Base-by-base conservation (phyloP, 441 rosid genomes). In the Pelargonium fulgidum region DNA sequence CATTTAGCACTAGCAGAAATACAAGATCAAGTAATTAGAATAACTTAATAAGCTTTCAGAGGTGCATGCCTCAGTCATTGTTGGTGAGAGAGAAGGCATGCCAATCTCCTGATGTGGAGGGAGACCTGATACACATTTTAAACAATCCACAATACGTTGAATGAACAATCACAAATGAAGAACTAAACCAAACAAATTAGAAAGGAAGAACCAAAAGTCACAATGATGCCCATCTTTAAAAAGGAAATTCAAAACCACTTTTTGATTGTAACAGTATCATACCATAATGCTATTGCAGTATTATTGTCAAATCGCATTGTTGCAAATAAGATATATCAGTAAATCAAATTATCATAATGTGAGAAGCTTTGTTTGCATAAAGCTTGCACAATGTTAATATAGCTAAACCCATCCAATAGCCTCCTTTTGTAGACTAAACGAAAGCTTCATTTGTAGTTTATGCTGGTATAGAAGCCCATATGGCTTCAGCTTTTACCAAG, bases 41-140 rank as follows among this genome's bases (percentile, higher is more conserved):
- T 33, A 39, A 64, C 26, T 65, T 61, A 52, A 71, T 56, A 64
- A 72, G 71, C 62, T 64, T 64, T n/a, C 65, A 13, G 63, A 54
- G 63, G 54, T 68, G 54, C 85, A 70, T 81, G 75, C 98, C 96
- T 93, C 98, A 10, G 89, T 87, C 96, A 93, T 93, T 71, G 99
- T 91, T 52, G 97, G 99, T 3, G 99, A 93, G 62, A 93, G 96
- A 59, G 97, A 93, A 76, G 99, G 99, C 99, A 93, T 93, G 74
- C 99, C 97, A 26, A 93, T 88, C 82, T 88, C 96, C 79, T 93
- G 96, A 76, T 93, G 95, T 42, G 95, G 87, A 70, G 97, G 99
- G 73, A 93, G 85, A 77, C 88, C 97, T 93, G 87, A 73, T 80
- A 79, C 72, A 77, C 45, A 69, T 50, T 70, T 75, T 33, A 9